phyloP scores from a whole-genome alignment of 2,329 filamentous ascomycete genomes.

The Arthrobotrys iridis region DNA sequence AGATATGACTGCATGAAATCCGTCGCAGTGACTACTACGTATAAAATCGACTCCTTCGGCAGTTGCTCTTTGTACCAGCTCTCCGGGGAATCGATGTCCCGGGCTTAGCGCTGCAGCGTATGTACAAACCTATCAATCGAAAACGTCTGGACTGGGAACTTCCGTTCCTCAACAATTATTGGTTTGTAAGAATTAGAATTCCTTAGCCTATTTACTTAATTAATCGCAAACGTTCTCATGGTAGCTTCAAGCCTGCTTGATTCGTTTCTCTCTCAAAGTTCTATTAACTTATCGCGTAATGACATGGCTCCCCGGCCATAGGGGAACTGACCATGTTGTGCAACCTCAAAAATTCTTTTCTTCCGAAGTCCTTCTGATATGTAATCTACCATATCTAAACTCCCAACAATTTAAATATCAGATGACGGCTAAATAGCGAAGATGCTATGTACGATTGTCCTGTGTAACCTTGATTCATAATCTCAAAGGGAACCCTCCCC shows the following conservation, averaged over 20 bases:
- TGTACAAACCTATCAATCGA: background rate
- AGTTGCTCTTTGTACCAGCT: background rate
- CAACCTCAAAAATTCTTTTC: background rate
- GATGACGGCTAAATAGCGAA: background rate
- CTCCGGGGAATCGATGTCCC: background rate
- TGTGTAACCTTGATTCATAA: constrained; percentile 6
- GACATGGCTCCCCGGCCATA: too few species aligned
- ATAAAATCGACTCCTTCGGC: constrained; percentile 4
- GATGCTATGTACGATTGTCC: background rate
- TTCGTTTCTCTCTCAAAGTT: too few species aligned
- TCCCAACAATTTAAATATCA: background rate
- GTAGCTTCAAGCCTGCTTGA: too few species aligned
- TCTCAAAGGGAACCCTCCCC: too few species aligned
- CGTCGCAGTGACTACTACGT: background rate
- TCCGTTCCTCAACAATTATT: background rate
- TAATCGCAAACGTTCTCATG: too few species aligned
- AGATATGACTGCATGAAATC: background rate
- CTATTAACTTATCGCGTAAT: too few species aligned
- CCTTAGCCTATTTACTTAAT: too few species aligned
- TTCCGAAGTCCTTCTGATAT: background rate
- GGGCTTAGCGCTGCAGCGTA: background rate
- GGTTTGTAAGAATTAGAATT: too few species aligned
- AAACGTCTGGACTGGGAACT: constrained; percentile 8
- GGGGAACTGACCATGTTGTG: too few species aligned
- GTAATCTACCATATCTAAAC: too few species aligned